Evolutionary conservation across 495 filamentous ascomycete genomes (phyloP).

Genomic region (Penicillium verhagenii): DNA sequence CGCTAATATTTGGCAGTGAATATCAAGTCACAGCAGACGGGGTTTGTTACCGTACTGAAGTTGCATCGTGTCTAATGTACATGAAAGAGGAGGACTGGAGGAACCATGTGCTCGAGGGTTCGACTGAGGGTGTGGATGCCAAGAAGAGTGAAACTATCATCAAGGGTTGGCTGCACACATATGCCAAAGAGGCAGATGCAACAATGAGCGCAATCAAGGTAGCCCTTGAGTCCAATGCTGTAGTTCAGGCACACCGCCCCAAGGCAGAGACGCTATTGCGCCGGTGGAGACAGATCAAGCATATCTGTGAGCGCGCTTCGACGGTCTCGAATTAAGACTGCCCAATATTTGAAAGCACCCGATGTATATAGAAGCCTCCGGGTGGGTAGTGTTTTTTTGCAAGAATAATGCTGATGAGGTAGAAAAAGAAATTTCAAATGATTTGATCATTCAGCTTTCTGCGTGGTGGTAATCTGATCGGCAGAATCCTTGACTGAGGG

Average conservation of each 20-base stretch:
- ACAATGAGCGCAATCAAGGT: conserved; percentile 32
- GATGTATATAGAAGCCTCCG: background rate
- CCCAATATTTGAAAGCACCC: background rate
- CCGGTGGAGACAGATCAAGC: conserved; percentile 53
- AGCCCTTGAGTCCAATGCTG: conserved; percentile 25
- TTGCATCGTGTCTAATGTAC: conserved; percentile 58
- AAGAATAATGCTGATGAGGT: background rate
- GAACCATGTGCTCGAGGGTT: conserved; percentile 44
- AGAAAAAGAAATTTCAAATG: background rate
- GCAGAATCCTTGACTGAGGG: background rate
- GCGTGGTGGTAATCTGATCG: background rate
- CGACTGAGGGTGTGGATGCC: conserved; percentile 31
- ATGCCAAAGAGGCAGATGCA: conserved; percentile 36
- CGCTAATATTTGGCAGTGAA: conserved; percentile 35
- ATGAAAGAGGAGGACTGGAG: conserved; percentile 47
- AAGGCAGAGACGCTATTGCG: conserved; percentile 40
- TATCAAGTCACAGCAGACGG: conserved; percentile 61
- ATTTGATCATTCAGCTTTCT: background rate
- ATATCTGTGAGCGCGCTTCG: conserved; percentile 35
- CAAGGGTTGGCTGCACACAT: conserved; percentile 38
- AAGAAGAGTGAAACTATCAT: conserved; percentile 36
- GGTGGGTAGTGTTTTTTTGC: background rate
- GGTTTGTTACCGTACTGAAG: conserved; percentile 70
- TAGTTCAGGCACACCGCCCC: conserved; percentile 17
- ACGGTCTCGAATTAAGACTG: conserved; percentile 17